Base-by-base conservation (phyloP, 140 eudicot genomes). In the Bidens hawaiensis region DNA sequence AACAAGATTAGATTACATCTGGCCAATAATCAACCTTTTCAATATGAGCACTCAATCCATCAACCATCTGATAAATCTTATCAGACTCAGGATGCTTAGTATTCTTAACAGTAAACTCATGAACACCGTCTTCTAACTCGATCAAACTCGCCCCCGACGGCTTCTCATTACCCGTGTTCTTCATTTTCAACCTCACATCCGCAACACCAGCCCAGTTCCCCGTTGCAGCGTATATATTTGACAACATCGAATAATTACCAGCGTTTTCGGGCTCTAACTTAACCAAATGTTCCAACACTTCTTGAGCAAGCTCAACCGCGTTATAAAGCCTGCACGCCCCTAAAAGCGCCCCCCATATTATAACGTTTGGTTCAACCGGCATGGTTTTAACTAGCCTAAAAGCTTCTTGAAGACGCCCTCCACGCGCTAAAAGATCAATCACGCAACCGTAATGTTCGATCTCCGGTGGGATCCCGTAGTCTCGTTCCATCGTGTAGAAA, bases 361-460 rank as follows among this genome's bases (percentile, higher is more conserved):
- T 73, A 4, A 62, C 88, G 70, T 91, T 91, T 3, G 99, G 99
- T 70, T 87, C 83, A 55, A 88, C 66, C 12, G 99, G 99, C 99
- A 91, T 91, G 41, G 45, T 47, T 6, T 75, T 76, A 2, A 88
- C 78, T 13, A 93, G 64, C 75, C 77, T 68, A 73, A 88, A 78
- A 8, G 99, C 99, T 81, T 93, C 99, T 50, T 67, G 74, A n/a
- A 88, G 79, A 22, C 82, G 78, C 51, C 99, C 99, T 13, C 85
- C 88, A 59, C 96, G 95, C 3, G 95, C 95, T 59, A 93, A 68
- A 42, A 93, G 85, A 79, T 93, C 99, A 30, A 93, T 85, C 75
- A 82, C 63, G 60, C 99, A 93, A 4, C 99, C 96, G 53, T 87
- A 88, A 54, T 88, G 99, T 79, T 82, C 96, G 16, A 93, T 83